Evolutionary conservation across 2,329 filamentous ascomycete species (phyloP), one percentile per base, ranked within the genome.

Genomic region (Hirsutella rhossiliensis): DNA sequence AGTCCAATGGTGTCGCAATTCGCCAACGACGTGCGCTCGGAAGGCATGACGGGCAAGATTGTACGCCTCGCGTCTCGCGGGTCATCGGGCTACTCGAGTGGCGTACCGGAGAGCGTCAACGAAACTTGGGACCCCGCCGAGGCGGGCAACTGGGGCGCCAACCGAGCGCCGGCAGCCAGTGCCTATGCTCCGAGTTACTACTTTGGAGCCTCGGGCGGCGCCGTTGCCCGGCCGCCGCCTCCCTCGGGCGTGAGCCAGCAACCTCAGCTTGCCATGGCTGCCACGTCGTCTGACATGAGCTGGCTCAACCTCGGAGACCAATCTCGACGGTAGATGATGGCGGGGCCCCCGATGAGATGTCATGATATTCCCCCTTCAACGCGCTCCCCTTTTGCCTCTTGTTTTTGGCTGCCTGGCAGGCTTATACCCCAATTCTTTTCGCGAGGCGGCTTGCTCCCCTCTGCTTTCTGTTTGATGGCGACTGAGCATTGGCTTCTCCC

Each of bases 231-330:
- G 12, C 52, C 57, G 29, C 54, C 59, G n/a, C 53, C 59, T 17
- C 53, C 58, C 34, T 54, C 57, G 7, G 62, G 62, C 38, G 57
- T 71, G 45, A 73, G 66, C 56, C 62, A 60, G 42, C 71, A 74
- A 50, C 71, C 71, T 17, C 73, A 73, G 52, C 64, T 76, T 28
- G 61, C 65, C 19, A 70, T 65, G 61, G 67, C 73, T 40, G 59
- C 68, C 23, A 67, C 66, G 7, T 71, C 73, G 12, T 73, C 72
- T 42, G 84, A 88, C 59, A 85, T 88, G 81, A 86, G 82, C 62
- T 89, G 84, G 84, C 64, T 89, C 50, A 87, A 88, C 56, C 69
- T 88, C 17, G 80, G 78, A 40, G 73, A 74, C 32, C 56, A 60
- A 32, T 50, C 55, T 37, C 57, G 47, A 47, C 52, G 3, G 42